phyloP scores from a whole-genome alignment of 2,329 filamentous ascomycete species.

The Cytospora paraplurivora region DNA sequence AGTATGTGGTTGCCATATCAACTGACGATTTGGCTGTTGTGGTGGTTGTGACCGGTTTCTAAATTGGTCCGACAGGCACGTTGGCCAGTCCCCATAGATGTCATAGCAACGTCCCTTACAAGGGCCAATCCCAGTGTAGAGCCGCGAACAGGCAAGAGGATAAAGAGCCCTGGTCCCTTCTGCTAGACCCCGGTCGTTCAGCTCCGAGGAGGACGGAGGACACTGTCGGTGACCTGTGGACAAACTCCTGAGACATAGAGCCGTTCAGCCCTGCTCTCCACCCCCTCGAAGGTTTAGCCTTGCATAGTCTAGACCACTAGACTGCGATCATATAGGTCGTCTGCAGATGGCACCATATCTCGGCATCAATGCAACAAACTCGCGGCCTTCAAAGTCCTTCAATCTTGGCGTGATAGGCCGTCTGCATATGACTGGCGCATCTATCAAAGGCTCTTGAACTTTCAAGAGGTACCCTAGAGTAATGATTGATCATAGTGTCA shows the following conservation, averaged over 20 bases:
- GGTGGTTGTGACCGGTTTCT: too few relatives aligned
- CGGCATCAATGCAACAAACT: background rate
- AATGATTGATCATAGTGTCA: background rate
- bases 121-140: too few relatives aligned
- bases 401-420: background rate
- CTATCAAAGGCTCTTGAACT: background rate
- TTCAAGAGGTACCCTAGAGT: background rate
- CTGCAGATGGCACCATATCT: background rate
- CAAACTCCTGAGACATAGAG: background rate
- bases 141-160: too few relatives aligned
- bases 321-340: background rate
- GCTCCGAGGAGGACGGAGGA: too few relatives aligned
- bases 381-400: background rate
- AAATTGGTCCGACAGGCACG: too few relatives aligned
- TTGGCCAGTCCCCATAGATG: background rate
- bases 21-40: too few relatives aligned
- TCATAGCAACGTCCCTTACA: too few relatives aligned
- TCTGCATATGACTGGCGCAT: background rate
- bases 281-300: background rate
- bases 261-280: too few relatives aligned
- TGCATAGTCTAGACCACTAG: background rate
- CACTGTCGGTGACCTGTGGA: too few relatives aligned
- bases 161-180: too few relatives aligned
- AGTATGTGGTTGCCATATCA: too few relatives aligned
- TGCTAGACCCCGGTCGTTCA: too few relatives aligned